Evolutionary conservation across 306 rosid genomes (phyloP), one percentile per base, ranked within the genome.

Genomic region (Prosopis cineraria): DNA sequence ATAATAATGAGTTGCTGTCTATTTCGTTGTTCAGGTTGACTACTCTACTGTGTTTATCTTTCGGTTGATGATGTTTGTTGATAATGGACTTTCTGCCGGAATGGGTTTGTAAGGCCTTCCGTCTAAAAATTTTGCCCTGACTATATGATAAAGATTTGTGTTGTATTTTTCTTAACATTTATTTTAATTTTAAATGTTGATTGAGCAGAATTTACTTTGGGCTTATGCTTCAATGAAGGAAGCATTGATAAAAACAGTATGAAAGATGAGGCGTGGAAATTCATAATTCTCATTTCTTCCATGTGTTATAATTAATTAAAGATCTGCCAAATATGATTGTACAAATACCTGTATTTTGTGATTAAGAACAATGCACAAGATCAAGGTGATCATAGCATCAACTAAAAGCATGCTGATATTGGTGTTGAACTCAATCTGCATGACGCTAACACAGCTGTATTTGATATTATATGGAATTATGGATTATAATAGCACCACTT

Each of bases 31-130:
- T 65, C 86, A 95, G 99, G 99, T 95, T 84, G 99, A 95, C 78
- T 95, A 95, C 80, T 86, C 97, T 58, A 50, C 88, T 37, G 99
- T 95, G 81, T 95, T 95, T 83, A 88, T 90, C 84, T 95, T 95
- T 79, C 96, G 99, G 69, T 87, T 93, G 64, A 73, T 95, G 91
- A 95, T 95, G 99, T 95, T 93, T 79, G 91, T 95, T 20, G 99
- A 95, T 82, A 93, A 95, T 87, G 99, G 99, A 31, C 88, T 95
- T 75, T 93, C 98, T 33, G 86, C 94, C 3, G 99, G 99, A 88
- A 95, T 95, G 99, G 99, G 99, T 45, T 91, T 95, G 99, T 95
- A 93, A 93, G 99, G 74, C 79, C 88, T 83, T 81, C 66, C 40
- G 65, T 84, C 73, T 39, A 75, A 50, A 6, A 45, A 69, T 87